Evolutionary conservation across 139 green algal species (phyloP), one percentile per base, ranked within the genome.

Genomic region (Micromonas commoda): DNA sequence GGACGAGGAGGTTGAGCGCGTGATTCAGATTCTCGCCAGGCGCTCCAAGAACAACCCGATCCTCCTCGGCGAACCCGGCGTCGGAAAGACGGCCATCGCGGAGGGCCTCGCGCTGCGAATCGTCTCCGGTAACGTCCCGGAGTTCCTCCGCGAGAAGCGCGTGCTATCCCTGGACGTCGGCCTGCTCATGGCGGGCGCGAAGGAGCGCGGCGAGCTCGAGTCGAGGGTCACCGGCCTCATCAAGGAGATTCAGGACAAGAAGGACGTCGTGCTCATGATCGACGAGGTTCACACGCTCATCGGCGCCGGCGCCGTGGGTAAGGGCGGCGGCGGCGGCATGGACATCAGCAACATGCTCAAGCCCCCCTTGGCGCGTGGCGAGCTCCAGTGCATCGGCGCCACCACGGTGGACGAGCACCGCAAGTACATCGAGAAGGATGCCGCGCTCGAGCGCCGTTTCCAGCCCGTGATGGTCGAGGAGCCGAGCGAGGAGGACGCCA

Each of bases 31-130:
- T 76, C 85, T 99, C 70, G 95, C 88, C 20, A 82, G 91, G 9
- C 84, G 89, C 76, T 96, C 89, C 70, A 99, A 99, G 87, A 98
- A 96, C 90, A 99, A 98, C 89, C 94, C 95, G 57, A 92, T 99
- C 70, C 87, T 99, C 74, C 86, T 99, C 75, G 94, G 94, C 31
- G 93, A 98, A 84, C 93, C 94, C n/a, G 93, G 86, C 35, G 84
- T 89, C n/a, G 85, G 85, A 23, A 89, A 89, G 79, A 89, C 85
- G 31, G 85, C 85, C 54, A 87, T 89, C 73, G 84, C 70, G 24
- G 95, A 98, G 87, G 94, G 95, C 28, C 82, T 98, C 57, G 94
- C 95, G 0, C 77, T 82, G 65, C 83, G 87, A 68, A 97, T 98
- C 51, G 93, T 87, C 28, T 38, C n/a, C 28, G 77, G 72, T 13